Evolutionary conservation across 2,329 filamentous ascomycete species (phyloP).

Genomic region (Ploettnerulaceae sp.): DNA sequence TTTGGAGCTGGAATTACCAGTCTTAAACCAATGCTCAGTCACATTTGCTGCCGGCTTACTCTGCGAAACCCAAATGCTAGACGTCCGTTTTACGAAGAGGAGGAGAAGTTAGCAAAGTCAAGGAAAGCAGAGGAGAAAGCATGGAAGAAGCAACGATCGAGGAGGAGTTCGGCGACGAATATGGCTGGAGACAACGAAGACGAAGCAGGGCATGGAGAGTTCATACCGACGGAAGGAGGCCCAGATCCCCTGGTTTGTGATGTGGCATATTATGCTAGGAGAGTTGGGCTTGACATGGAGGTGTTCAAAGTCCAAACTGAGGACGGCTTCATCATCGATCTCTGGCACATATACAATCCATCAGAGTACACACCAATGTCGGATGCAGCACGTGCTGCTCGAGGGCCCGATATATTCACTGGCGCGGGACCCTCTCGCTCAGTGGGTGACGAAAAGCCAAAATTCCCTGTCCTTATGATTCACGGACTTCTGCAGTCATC

Average conservation of each 20-base stretch:
- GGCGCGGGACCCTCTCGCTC: slow-evolving; percentile 37
- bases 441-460: slow-evolving; percentile 37
- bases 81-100: slow-evolving; percentile 70
- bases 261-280: slow-evolving; percentile 77
- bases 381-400: slow-evolving; percentile 45
- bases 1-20: slow-evolving; percentile 67
- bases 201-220: slow-evolving; percentile 44
- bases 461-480: slow-evolving; percentile 81
- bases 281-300: slow-evolving; percentile 84
- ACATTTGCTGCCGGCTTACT: slow-evolving; percentile 49
- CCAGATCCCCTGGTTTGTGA: slow-evolving; percentile 74
- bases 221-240: slow-evolving; percentile 71
- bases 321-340: slow-evolving; percentile 83
- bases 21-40: slow-evolving; percentile 47
- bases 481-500: slow-evolving; percentile 85
- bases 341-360: slow-evolving; percentile 89
- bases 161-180: slow-evolving; percentile 34
- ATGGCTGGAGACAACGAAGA: slow-evolving; percentile 36
- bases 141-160: slow-evolving; percentile 50
- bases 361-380: slow-evolving; percentile 57
- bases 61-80: slow-evolving; percentile 54
- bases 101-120: slow-evolving; percentile 52
- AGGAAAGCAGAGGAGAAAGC: slow-evolving; percentile 53
- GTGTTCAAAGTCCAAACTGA: slow-evolving; percentile 83
- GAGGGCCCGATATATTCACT: slow-evolving; percentile 59